These are phyloP conservation scores for Scleromitrula shiraiana DNA, from an alignment of 2,329 filamentous ascomycete genomes.

Conservation along the genomic window DNA sequence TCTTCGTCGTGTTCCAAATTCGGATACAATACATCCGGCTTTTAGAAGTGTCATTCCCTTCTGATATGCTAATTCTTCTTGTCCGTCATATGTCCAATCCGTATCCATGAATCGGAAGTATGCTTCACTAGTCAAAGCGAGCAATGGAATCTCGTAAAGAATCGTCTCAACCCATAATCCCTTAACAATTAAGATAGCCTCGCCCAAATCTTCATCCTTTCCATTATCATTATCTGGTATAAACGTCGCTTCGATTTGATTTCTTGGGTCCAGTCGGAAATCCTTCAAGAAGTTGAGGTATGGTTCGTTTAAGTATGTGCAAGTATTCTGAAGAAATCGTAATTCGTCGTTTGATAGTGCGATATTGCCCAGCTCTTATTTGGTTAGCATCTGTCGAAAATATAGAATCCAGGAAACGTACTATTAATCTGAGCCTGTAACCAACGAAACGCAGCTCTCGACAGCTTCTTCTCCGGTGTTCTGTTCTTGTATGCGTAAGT, in stretches of 20 bases:
- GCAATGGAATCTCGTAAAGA: constrained; percentile 90
- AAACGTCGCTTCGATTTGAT: constrained; percentile 63
- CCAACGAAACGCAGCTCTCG: constrained; percentile 75
- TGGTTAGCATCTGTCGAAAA: constrained; percentile 21
- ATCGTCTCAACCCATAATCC: constrained; percentile 93
- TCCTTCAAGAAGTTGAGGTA: constrained; percentile 77
- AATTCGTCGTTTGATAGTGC: constrained; percentile 72
- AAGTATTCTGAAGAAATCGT: constrained; percentile 67
- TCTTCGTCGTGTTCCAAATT: constrained; percentile 84
- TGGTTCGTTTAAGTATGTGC: constrained; percentile 67
- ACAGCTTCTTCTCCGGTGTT: constrained; percentile 88
- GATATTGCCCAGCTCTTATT: constrained; percentile 70
- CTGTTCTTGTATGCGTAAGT: constrained; percentile 94
- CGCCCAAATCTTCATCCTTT: constrained; percentile 59
- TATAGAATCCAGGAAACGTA: constrained; percentile 33
- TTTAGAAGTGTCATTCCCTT: constrained; percentile 75
- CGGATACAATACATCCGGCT: constrained; percentile 80
- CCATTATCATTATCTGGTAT: constrained; percentile 48
- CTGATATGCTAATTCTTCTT: constrained; percentile 73
- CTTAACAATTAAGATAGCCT: constrained; percentile 67
- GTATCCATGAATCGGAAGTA: constrained; percentile 96
- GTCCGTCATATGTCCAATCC: constrained; percentile 83
- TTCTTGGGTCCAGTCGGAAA: constrained; percentile 72
- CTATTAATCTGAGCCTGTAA: constrained; percentile 74
- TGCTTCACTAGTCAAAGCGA: constrained; percentile 87